These are phyloP conservation scores for Dichotomopilus funicola DNA, from an alignment of 2,329 filamentous ascomycete species.

Conservation along the genomic window DNA sequence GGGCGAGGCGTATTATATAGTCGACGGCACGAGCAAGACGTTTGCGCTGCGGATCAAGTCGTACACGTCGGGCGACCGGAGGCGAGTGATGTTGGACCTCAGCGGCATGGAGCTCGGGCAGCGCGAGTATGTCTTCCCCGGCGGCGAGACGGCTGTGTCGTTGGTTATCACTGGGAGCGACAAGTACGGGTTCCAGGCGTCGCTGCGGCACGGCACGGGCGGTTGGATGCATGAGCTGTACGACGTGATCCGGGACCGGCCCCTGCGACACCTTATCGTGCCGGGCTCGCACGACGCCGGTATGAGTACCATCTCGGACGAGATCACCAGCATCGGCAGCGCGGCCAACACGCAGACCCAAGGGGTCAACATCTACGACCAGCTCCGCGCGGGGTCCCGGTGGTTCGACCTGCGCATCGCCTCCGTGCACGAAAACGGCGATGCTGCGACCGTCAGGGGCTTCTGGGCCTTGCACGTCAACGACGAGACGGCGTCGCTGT, in stretches of 20 bases:
- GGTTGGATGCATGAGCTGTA: constrained; percentile 31
- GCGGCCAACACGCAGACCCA: constrained; percentile 41
- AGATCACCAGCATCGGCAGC: constrained; percentile 31
- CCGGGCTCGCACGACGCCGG: constrained; percentile 44
- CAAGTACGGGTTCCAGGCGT: constrained; percentile 29
- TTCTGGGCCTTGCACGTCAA: constrained; percentile 32
- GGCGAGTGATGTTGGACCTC: constrained; percentile 26
- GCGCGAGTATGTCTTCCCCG: constrained; percentile 30
- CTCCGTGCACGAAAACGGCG: constrained; percentile 28
- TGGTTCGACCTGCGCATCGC: constrained; percentile 44
- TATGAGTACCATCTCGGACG: constrained; percentile 37
- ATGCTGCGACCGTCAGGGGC: constrained; percentile 18
- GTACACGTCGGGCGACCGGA: constrained; percentile 22
- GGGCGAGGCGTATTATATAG: constrained; percentile 29
- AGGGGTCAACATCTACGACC: constrained; percentile 37
- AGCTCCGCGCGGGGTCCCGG: constrained; percentile 39
- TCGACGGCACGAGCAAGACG: constrained; percentile 27
- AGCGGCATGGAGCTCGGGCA: constrained; percentile 30
- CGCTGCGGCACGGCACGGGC: constrained; percentile 24
- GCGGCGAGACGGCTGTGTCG: constrained; percentile 27
- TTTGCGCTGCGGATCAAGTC: constrained; percentile 29
- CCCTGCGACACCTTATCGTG: constrained; percentile 40
- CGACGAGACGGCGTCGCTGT: constrained; percentile 26
- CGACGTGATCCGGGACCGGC: constrained; percentile 31
- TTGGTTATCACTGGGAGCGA: constrained; percentile 33